These are phyloP conservation scores for Drechslerella coelobrocha DNA, from an alignment of 2,329 filamentous ascomycete genomes.

Conservation along the genomic window DNA sequence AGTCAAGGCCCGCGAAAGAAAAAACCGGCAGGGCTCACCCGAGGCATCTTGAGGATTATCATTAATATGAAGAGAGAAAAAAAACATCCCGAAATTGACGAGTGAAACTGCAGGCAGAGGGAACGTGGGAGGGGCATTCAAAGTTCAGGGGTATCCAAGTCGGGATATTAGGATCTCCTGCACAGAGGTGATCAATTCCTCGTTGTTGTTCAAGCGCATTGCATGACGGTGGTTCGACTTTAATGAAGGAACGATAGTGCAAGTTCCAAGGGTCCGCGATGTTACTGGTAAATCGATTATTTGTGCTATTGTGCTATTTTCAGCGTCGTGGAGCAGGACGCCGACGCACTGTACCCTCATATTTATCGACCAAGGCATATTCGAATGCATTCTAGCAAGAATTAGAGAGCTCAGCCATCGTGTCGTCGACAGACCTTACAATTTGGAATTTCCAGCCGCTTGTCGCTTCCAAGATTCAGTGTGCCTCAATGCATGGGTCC, in stretches of 20 bases:
- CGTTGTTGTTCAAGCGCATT: no score
- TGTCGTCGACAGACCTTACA: neutral
- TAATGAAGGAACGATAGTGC: neutral
- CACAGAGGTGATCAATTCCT: no score
- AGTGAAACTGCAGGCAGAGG: no score
- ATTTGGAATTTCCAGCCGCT: slow-evolving; percentile 16
- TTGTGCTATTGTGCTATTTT: neutral
- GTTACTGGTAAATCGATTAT: neutral
- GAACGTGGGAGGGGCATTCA: no score
- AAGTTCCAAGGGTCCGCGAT: neutral
- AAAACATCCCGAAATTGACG: no score
- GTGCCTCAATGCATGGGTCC: neutral
- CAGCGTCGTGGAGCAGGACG: neutral
- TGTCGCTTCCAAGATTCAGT: neutral
- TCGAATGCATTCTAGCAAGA: slow-evolving; percentile 1
- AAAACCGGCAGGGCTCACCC: neutral
- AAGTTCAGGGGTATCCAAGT: no score
- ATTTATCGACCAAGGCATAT: neutral
- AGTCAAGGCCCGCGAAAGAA: neutral
- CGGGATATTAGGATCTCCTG: no score
- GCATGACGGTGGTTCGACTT: no score
- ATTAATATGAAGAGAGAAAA: no score
- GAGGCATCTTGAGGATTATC: no score
- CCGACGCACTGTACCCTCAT: neutral
- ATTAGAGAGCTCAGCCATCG: slow-evolving; percentile 27